Conservation (phyloP, 345 rosid species). For the Euphorbia lathyris region DNA sequence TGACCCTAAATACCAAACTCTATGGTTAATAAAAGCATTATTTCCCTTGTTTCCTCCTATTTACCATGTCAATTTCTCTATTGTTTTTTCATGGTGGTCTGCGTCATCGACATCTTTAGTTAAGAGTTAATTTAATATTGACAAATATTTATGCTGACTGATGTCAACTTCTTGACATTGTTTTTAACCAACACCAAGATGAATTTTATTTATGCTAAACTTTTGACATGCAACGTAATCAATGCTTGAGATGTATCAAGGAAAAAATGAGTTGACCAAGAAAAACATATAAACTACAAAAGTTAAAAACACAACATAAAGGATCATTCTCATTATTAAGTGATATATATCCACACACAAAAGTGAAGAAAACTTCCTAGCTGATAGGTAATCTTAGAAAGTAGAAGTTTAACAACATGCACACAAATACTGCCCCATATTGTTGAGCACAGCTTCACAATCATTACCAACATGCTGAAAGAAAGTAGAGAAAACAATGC, state of each 20-base stretch:
- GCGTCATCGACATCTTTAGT: neutral
- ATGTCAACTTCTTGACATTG: neutral
- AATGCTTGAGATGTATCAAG: neutral
- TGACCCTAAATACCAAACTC: constrained; percentile 55
- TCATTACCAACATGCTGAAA: neutral
- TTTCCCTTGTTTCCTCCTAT: neutral
- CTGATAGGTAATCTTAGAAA: no score
- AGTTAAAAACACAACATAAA: neutral
- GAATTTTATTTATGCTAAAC: neutral
- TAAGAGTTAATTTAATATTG: neutral
- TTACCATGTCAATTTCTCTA: neutral
- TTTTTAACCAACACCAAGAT: neutral
- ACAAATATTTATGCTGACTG: neutral
- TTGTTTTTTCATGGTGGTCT: neutral
- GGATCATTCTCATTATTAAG: neutral
- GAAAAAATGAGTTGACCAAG: neutral
- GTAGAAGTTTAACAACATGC: no score
- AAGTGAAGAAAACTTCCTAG: no score
- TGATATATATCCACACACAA: no score
- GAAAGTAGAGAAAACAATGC: neutral
- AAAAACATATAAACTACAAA: neutral
- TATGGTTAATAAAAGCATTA: constrained; percentile 5
- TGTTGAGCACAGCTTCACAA: neutral
- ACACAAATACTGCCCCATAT: neutral
- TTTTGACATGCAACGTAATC: neutral